Percentiles rank a stretch among this genome's conserved stretches.
Evolutionary conservation across 805 yeast genomes (phyloP).

Genomic region (Kluyveromyces starmeri): DNA sequence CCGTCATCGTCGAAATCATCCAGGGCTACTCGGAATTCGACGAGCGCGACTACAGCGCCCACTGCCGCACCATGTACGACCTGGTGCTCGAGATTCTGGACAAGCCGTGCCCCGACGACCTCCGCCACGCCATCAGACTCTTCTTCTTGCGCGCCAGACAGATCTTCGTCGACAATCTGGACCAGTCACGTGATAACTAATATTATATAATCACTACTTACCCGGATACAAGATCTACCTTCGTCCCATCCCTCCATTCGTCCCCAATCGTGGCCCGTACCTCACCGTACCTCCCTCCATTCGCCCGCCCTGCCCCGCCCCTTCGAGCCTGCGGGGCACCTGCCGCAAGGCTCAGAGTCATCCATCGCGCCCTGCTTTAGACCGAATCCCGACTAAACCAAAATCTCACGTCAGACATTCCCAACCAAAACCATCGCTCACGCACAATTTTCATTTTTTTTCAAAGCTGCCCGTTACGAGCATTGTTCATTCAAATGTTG

Average conservation of each 20-base stretch:
- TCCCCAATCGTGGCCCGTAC: background rate
- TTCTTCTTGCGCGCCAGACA: conserved; percentile 53
- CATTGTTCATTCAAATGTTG: no score
- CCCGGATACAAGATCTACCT: no score
- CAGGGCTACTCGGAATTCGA: conserved; percentile 76
- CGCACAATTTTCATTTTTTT: no score
- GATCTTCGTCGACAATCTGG: conserved; percentile 26
- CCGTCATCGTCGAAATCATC: conserved; percentile 81
- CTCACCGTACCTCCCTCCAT: background rate
- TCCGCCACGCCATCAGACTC: conserved; percentile 50
- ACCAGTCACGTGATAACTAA: no score
- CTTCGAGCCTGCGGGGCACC: background rate
- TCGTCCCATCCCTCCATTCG: background rate
- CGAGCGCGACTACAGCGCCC: conserved; percentile 54
- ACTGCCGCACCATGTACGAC: conserved; percentile 53
- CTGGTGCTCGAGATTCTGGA: conserved; percentile 51
- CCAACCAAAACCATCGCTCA: no score
- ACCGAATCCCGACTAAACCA: no score
- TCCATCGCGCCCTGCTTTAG: no score
- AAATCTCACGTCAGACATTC: no score
- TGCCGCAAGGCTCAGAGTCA: background rate
- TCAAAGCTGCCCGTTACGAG: no score
- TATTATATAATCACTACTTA: no score
- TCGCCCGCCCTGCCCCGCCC: background rate
- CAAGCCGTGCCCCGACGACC: conserved; percentile 50